Evolutionary conservation across 179 eudicot species (phyloP), one percentile per base, ranked within the genome.

Genomic region (Heliamphora ciliata): DNA sequence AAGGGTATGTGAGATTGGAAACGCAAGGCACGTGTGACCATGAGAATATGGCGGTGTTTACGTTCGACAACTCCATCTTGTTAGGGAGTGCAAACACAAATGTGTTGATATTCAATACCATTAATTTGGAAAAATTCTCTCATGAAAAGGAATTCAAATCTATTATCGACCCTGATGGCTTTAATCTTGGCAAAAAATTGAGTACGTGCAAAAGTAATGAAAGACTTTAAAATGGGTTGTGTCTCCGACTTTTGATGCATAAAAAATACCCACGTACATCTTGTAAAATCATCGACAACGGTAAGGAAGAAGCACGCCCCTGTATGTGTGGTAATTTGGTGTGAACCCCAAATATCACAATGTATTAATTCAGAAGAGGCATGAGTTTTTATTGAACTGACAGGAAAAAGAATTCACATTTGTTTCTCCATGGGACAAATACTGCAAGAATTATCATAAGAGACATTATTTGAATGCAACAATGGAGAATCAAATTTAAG

Each of bases 211-310:
- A 70, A 83, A 8, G 2, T 15, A 11, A 78, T 24, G 21, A 79
- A 83, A 8, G 52, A 54, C 61, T 79, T 11, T 2, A 71, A 52
- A 14, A 71, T 14, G 8, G n/a, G 9, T 72, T 61, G 66, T 9
- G 79, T 83, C 54, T 83, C 79, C 60, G 55, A 73, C 46, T 83
- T 83, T 40, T 40, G 50, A 2, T 4, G 73, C 73, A 69, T 69
- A 7, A 69, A n/a, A 14, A 69, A 69, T 40, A 64, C 52, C 80
- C 79, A 78, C n/a, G 76, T 66, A 11, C 80, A 76, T 31, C 77
- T 54, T 13, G 59, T 76, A 76, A 76, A 82, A 44, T 83, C 81
- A 70, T 83, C 79, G 2, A 71, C 82, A 61, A 83, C 72, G 47
- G 82, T 48, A 48, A 59, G 51, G 70, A 83, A 69, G 13, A 59